These are phyloP conservation scores for Pichia insulana DNA, from an alignment of 805 yeast genomes.

Conservation along the genomic window DNA sequence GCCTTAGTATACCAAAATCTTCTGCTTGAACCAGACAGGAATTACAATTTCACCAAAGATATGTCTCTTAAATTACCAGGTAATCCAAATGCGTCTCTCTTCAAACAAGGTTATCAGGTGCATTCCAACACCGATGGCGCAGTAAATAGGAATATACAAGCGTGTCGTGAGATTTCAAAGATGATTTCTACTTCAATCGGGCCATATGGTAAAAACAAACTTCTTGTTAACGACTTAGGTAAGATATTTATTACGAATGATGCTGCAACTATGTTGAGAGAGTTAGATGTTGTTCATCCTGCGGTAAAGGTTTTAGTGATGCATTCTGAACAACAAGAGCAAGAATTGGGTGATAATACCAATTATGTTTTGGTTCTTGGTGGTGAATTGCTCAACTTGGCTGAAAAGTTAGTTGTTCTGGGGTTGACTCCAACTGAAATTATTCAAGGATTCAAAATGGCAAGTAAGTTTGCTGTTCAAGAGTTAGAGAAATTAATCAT, in stretches of 20 bases:
- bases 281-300: constrained; percentile 91
- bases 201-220: constrained; percentile 95
- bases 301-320: constrained; percentile 92
- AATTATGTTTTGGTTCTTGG: constrained; percentile 87
- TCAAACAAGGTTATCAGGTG: constrained; percentile 90
- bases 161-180: constrained; percentile 85
- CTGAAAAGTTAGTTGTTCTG: constrained; percentile 73
- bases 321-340: constrained; percentile 96
- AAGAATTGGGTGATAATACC: constrained; percentile 95
- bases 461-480: constrained; percentile 64
- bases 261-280: constrained; percentile 95
- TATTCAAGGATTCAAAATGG: constrained; percentile 85
- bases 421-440: constrained; percentile 92
- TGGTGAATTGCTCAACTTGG: constrained; percentile 80
- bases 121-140: constrained; percentile 91
- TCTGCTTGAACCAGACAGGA: too few relatives aligned
- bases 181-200: constrained; percentile 94
- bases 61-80: constrained; percentile 90
- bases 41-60: too few relatives aligned
- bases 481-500: constrained; percentile 60
- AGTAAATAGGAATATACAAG: constrained; percentile 82
- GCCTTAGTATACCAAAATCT: too few relatives aligned
- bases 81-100: constrained; percentile 88
- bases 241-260: constrained; percentile 88
- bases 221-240: constrained; percentile 81